Conservation (phyloP, 148 eudicot genomes). For the Talinum fruticosum region DNA sequence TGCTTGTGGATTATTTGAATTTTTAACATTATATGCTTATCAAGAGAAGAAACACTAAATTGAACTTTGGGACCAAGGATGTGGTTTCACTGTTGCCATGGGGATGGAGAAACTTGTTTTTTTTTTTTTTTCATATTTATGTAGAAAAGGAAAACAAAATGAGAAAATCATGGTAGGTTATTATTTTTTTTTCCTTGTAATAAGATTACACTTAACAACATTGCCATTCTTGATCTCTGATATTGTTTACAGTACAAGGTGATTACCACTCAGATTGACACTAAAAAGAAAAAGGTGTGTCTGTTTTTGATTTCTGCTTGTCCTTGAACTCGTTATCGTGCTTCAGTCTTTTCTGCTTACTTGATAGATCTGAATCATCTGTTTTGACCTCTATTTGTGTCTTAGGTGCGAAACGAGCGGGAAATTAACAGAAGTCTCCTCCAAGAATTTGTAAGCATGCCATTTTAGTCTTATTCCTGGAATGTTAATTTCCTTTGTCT, state of each 20-base stretch:
- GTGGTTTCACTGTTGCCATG: too few species aligned
- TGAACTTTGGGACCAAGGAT: too few species aligned
- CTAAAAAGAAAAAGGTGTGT: constrained; percentile 68
- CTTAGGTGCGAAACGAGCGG: constrained; percentile 53
- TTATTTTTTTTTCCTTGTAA: not conserved
- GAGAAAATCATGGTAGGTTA: not conserved
- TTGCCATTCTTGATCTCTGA: not conserved
- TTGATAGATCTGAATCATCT: not conserved
- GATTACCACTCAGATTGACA: constrained; percentile 45
- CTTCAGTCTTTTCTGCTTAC: not conserved
- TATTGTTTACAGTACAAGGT: constrained; percentile 45
- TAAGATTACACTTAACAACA: not conserved
- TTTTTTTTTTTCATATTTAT: too few species aligned
- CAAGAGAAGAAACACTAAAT: too few species aligned
- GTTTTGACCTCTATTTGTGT: not conserved
- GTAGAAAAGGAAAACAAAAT: too few species aligned
- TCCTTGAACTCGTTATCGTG: not conserved
- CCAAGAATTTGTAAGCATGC: constrained; percentile 54
- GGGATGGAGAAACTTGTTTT: too few species aligned
- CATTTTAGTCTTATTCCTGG: not conserved
- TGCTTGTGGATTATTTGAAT: too few species aligned
- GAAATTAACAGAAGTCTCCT: constrained; percentile 51
- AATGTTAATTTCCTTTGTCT: not conserved
- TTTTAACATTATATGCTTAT: too few species aligned
- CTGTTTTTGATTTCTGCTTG: not conserved